Evolutionary conservation across 2,329 filamentous ascomycete species (phyloP).

Genomic region (Phyllosticta citrichinensis): DNA sequence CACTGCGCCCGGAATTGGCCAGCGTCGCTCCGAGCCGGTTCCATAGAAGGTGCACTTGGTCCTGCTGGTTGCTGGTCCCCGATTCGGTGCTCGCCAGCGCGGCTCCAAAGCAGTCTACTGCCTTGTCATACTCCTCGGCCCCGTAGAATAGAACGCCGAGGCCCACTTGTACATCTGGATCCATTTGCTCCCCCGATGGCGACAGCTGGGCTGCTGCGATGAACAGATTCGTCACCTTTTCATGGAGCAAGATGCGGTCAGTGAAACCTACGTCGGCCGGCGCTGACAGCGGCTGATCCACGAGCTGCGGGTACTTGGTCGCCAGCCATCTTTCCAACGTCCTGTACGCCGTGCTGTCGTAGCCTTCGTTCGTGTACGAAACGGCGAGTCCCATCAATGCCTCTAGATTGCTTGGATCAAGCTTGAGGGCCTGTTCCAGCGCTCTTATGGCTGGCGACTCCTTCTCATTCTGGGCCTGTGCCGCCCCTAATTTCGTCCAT

Average conservation of each 20-base stretch:
- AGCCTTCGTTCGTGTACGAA: slow-evolving; percentile 97
- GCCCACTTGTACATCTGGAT: slow-evolving; percentile 95
- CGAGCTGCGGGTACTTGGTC: slow-evolving; percentile 82
- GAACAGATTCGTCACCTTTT: slow-evolving; percentile 82
- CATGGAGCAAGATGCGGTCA: slow-evolving; percentile 79
- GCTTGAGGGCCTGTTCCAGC: slow-evolving; percentile 78
- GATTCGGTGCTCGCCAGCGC: slow-evolving; percentile 78
- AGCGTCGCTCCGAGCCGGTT: slow-evolving; percentile 93
- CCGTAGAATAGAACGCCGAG: slow-evolving; percentile 96
- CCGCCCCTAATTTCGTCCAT: slow-evolving; percentile 84
- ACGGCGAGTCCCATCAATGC: slow-evolving; percentile 93
- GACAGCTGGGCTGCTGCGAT: slow-evolving; percentile 87
- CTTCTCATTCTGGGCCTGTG: slow-evolving; percentile 97
- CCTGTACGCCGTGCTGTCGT: slow-evolving; percentile 92
- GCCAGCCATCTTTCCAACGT: slow-evolving; percentile 95
- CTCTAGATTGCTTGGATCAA: slow-evolving; percentile 76
- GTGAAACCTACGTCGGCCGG: slow-evolving; percentile 87
- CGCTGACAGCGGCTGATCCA: slow-evolving; percentile 56
- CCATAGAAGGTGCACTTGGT: slow-evolving; percentile 90
- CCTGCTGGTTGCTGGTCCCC: slow-evolving; percentile 71
- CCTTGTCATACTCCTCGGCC: slow-evolving; percentile 95
- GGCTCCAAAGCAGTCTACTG: slow-evolving; percentile 93
- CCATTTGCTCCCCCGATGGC: slow-evolving; percentile 89
- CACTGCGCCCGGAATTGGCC: slow-evolving; percentile 83
- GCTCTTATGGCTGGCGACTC: slow-evolving; percentile 92